These are phyloP conservation scores for Fimicolochytrium jonesii DNA, from an alignment of 192 early-diverging fungal genomes.

Conservation along the genomic window DNA sequence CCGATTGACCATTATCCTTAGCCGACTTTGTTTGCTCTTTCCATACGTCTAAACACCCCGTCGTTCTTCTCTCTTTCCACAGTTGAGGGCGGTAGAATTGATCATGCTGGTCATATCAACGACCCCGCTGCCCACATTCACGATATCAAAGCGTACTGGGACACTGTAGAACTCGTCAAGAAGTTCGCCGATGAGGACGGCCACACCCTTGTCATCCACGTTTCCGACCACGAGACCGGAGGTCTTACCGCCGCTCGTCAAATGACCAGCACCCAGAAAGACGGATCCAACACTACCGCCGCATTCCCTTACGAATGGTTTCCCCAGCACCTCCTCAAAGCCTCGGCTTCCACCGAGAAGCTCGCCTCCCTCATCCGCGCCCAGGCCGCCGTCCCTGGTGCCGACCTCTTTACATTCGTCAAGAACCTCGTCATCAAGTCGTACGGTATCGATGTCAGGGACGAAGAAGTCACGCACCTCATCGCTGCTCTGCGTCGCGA, in stretches of 20 bases:
- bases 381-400: neutral
- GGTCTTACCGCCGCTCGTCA: conserved; percentile 83
- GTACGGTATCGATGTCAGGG: neutral
- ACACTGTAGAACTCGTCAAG: conserved; percentile 64
- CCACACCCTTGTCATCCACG: conserved; percentile 82
- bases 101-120: conserved; percentile 94
- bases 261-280: conserved; percentile 25
- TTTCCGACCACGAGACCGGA: conserved; percentile 94
- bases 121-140: conserved; percentile 87
- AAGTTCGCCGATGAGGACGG: conserved; percentile 72
- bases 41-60: too few species aligned
- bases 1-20: too few species aligned
- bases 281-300: neutral
- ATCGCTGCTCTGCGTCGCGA: neutral
- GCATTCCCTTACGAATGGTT: neutral
- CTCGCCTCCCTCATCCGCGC: conserved; percentile 14
- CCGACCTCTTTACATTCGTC: conserved; percentile 14
- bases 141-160: conserved; percentile 88
- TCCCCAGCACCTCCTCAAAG: conserved; percentile 50
- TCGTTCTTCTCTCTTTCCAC: too few species aligned
- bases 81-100: conserved; percentile 93
- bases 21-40: too few species aligned
- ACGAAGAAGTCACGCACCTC: neutral
- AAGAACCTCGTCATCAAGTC: neutral
- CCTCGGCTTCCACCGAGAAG: conserved; percentile 44